Evolutionary conservation across 108 stramenopile species (phyloP).

Genomic region (Pseudonitzschia multiseries): DNA sequence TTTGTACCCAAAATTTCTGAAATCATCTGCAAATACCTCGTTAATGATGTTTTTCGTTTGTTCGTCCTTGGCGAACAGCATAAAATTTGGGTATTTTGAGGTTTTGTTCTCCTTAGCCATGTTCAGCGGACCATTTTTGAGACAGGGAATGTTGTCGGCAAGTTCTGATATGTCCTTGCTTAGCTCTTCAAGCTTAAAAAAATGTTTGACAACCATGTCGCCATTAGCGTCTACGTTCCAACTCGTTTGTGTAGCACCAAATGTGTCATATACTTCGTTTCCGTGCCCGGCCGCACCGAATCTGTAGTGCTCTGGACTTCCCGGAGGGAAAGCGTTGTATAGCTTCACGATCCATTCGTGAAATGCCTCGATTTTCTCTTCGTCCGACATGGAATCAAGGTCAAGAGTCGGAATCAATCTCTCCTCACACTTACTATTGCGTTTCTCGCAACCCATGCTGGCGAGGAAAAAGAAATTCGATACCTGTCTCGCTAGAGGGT

Average conservation of each 20-base stretch:
- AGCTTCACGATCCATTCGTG: constrained; percentile 1
- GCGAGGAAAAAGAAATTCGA: constrained; percentile 18
- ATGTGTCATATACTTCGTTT: constrained; percentile 20
- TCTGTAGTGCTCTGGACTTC: constrained; percentile 9
- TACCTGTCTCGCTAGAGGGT: constrained; percentile 12
- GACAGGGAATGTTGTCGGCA: constrained; percentile 16
- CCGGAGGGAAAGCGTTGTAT: constrained; percentile 11
- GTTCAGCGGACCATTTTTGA: constrained; percentile 12
- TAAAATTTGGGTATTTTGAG: constrained; percentile 22
- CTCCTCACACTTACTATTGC: neutral
- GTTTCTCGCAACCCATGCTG: neutral
- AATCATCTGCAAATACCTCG: constrained; percentile 26
- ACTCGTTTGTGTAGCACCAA: constrained; percentile 22
- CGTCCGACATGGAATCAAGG: constrained; percentile 10
- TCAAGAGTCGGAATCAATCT: constrained; percentile 4
- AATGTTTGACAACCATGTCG: constrained; percentile 9
- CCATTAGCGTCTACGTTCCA: constrained; percentile 25
- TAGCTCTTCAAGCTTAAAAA: constrained; percentile 17
- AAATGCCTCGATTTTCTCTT: constrained; percentile 19
- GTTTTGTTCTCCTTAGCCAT: constrained; percentile 19
- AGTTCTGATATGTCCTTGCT: constrained; percentile 18
- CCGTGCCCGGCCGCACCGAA: constrained; percentile 26
- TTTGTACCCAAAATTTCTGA: constrained; percentile 19
- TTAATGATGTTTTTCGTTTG: constrained; percentile 17
- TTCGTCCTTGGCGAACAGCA: constrained; percentile 22